Conservation (phyloP, 768 basidiomycete species). For the Lactifluus rugatus region DNA sequence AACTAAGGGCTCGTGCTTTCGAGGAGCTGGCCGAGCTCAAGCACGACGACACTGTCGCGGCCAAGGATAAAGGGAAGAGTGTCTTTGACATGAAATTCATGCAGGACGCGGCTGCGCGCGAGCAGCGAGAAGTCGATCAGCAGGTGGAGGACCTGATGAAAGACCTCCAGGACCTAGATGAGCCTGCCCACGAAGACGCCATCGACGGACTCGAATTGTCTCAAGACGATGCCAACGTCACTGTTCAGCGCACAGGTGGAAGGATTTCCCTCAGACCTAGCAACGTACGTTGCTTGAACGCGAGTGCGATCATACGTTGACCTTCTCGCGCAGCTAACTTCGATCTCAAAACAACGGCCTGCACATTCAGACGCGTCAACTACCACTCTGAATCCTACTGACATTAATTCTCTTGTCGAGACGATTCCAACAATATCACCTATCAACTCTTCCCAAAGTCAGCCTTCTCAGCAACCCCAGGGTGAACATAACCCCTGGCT, state of each 20-base stretch:
- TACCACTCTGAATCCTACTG: conserved; percentile 52
- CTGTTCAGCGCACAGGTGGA: conserved; percentile 54
- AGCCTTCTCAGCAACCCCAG: conserved; percentile 12
- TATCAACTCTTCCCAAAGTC: conserved; percentile 19
- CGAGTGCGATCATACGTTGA: neutral
- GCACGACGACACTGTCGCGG: conserved; percentile 6
- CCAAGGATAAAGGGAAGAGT: conserved; percentile 42
- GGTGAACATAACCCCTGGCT: conserved; percentile 75
- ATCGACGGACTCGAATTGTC: conserved; percentile 26
- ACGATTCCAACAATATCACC: conserved; percentile 10
- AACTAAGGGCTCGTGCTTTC: conserved; percentile 22
- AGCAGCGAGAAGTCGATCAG: conserved; percentile 44
- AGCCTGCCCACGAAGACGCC: conserved; percentile 24
- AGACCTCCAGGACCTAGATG: conserved; percentile 46
- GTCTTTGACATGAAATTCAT: conserved; percentile 98
- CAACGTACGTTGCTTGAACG: conserved; percentile 3
- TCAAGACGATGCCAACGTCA: conserved; percentile 29
- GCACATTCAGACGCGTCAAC: conserved; percentile 50
- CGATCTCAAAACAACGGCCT: conserved; percentile 7
- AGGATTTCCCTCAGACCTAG: conserved; percentile 56
- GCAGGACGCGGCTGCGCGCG: conserved; percentile 78
- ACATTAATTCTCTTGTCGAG: conserved; percentile 36
- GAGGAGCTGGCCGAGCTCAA: conserved; percentile 19
- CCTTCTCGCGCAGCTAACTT: neutral
- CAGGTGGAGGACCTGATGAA: conserved; percentile 63